phyloP scores from a whole-genome alignment of 2,329 filamentous ascomycete species.

The Hirsutella minnesotensis region DNA sequence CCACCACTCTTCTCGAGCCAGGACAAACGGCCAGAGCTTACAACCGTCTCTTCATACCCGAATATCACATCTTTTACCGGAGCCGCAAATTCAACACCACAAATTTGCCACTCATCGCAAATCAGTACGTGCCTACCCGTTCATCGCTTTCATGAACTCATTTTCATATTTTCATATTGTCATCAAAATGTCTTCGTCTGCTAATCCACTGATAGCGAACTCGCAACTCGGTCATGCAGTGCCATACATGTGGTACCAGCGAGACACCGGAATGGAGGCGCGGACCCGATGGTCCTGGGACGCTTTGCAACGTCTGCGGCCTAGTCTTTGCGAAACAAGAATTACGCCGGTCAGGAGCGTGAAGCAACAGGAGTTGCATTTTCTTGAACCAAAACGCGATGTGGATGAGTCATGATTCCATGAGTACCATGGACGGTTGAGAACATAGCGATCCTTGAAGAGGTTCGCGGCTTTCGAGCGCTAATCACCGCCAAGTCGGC shows the following conservation, averaged over 20 bases:
- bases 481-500: too few relatives aligned
- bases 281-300: conserved; percentile 61
- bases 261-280: conserved; percentile 68
- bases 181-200: too few relatives aligned
- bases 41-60: too few relatives aligned
- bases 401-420: too few relatives aligned
- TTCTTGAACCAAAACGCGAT: neutral
- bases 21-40: too few relatives aligned
- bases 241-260: conserved; percentile 47
- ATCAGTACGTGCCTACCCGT: neutral
- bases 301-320: conserved; percentile 63
- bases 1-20: too few relatives aligned
- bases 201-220: neutral
- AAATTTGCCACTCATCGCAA: neutral
- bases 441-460: too few relatives aligned
- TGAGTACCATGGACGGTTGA: too few relatives aligned
- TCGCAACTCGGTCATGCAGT: conserved; percentile 12
- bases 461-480: too few relatives aligned
- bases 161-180: too few relatives aligned
- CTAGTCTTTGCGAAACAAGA: conserved; percentile 29
- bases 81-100: neutral
- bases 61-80: neutral
- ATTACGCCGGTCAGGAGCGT: neutral
- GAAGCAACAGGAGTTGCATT: neutral
- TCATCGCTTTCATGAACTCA: too few relatives aligned